Conservation (phyloP, 2,329 filamentous ascomycete species). For the Cordyceps javanica region DNA sequence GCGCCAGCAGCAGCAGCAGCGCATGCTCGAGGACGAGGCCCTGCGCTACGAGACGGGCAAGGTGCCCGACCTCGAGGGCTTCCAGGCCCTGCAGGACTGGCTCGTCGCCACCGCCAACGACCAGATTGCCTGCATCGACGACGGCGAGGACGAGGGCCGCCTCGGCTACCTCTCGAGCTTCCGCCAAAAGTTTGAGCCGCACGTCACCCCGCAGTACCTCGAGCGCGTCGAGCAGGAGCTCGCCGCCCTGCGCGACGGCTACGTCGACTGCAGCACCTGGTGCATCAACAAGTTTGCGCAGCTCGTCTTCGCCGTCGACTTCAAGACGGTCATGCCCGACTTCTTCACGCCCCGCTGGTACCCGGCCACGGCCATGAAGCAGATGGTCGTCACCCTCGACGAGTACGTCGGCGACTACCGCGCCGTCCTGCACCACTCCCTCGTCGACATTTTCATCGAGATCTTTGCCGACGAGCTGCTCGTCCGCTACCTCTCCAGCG, state of each 20-base stretch:
- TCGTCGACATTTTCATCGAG: slow-evolving; percentile 87
- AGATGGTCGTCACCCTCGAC: slow-evolving; percentile 90
- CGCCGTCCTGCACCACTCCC: slow-evolving; percentile 74
- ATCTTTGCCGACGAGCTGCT: slow-evolving; percentile 90
- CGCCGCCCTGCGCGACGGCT: slow-evolving; percentile 73
- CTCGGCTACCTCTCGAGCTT: slow-evolving; percentile 82
- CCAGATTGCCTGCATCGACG: slow-evolving; percentile 96
- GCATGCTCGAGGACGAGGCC: slow-evolving; percentile 81
- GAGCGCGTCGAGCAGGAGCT: slow-evolving; percentile 69
- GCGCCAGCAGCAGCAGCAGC: slow-evolving; percentile 81
- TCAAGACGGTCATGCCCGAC: slow-evolving; percentile 72
- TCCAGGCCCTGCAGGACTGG: slow-evolving; percentile 88
- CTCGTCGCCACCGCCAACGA: slow-evolving; percentile 95
- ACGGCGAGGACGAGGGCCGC: slow-evolving; percentile 69
- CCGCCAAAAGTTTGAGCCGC: slow-evolving; percentile 71
- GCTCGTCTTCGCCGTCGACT: slow-evolving; percentile 87
- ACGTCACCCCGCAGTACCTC: slow-evolving; percentile 76
- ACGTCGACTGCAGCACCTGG: slow-evolving; percentile 90
- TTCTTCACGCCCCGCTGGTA: slow-evolving; percentile 96
- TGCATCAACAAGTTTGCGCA: slow-evolving; percentile 83
- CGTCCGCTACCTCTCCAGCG: slow-evolving; percentile 72
- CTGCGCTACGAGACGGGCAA: slow-evolving; percentile 59
- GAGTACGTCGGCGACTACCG: slow-evolving; percentile 91
- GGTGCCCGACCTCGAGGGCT: slow-evolving; percentile 53
- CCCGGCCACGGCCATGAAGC: slow-evolving; percentile 75